These are phyloP conservation scores for Phaeophleospora eucalypticola DNA, from an alignment of 2,329 filamentous ascomycete species.

Conservation along the genomic window DNA sequence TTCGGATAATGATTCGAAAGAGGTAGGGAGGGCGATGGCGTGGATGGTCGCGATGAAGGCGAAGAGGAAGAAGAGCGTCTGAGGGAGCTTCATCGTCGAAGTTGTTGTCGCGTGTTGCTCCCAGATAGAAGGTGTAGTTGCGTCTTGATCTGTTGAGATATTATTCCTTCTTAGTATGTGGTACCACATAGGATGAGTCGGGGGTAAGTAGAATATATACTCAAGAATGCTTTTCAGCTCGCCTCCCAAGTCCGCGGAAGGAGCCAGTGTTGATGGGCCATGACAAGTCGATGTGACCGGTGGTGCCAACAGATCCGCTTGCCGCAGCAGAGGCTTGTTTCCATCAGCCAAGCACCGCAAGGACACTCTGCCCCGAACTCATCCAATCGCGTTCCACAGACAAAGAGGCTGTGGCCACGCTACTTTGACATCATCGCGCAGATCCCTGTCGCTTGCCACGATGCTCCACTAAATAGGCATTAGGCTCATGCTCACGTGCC, in stretches of 20 bases:
- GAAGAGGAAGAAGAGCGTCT: conserved; percentile 28
- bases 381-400: neutral
- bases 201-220: no score
- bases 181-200: no score
- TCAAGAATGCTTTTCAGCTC: no score
- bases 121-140: neutral
- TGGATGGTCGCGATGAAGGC: conserved; percentile 30
- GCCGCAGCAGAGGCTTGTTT: neutral
- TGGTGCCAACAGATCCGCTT: neutral
- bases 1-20: conserved; percentile 33
- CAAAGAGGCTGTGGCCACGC: neutral
- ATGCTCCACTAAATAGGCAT: no score
- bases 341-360: neutral
- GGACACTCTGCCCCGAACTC: neutral
- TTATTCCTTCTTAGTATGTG: no score
- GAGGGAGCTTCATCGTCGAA: conserved; percentile 29
- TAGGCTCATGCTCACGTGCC: neutral
- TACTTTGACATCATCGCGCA: conserved; percentile 1
- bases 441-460: no score
- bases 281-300: neutral
- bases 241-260: neutral
- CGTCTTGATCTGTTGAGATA: neutral
- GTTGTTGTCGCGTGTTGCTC: conserved; percentile 11
- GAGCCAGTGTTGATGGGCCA: neutral
- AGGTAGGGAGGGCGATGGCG: conserved; percentile 29